Percentiles rank a stretch among this genome's conserved stretches.
Conservation (phyloP, 2,329 filamentous ascomycete genomes). For the Neofusicoccum umdonicola region DNA sequence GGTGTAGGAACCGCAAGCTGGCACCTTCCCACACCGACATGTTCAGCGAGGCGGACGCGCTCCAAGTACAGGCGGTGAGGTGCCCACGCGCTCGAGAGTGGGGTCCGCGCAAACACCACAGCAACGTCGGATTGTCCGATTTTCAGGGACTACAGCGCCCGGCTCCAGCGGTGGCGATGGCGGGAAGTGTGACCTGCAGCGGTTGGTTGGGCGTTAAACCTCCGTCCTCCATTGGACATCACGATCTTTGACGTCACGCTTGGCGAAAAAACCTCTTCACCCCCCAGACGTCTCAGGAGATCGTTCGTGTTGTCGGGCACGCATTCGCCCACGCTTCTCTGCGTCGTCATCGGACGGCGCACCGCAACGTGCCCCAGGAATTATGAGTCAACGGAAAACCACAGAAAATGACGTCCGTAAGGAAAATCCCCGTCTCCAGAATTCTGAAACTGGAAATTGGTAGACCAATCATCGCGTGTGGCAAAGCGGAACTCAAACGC, state of each 20-base stretch:
- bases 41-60: conserved; percentile 4
- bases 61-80: conserved; percentile 2
- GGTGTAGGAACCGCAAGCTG: conserved; percentile 7
- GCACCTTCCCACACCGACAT: conserved; percentile 13
- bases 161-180: conserved; percentile 1
- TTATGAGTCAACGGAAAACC: background rate
- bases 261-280: background rate
- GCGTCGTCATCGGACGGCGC: conserved; percentile 2
- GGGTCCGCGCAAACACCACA: background rate
- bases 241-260: conserved; percentile 10
- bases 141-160: conserved; percentile 10
- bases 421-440: background rate
- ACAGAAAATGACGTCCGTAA: conserved; percentile 1
- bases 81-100: conserved; percentile 4
- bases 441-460: conserved; percentile 11
- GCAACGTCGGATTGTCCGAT: conserved; percentile 8
- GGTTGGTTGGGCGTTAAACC: background rate
- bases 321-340: background rate
- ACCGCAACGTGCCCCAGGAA: background rate
- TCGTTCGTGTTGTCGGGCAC: background rate
- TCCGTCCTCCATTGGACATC: conserved; percentile 5
- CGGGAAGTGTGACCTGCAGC: conserved; percentile 3
- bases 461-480: conserved; percentile 5
- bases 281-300: background rate
- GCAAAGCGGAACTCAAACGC: background rate